phyloP scores from a whole-genome alignment of 306 rosid genomes.

The Dalbergia cultrata region DNA sequence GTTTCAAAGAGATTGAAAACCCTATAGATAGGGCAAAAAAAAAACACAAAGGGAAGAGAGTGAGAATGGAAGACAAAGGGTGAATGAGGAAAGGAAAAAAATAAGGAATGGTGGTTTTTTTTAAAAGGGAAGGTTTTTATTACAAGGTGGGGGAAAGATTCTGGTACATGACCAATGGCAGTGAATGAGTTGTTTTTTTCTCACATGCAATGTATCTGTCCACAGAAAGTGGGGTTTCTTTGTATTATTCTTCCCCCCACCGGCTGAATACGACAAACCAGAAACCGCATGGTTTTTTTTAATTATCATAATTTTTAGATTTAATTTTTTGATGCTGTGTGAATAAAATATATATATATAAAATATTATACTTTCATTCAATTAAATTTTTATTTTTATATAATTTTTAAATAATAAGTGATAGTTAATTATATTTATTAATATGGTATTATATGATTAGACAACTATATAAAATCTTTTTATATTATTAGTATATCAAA shows the following conservation, averaged over 20 bases:
- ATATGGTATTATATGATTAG: too few species aligned
- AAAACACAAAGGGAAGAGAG: constrained; percentile 35
- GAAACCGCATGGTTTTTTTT: background rate
- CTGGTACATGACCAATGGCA: constrained; percentile 53
- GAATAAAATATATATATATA: too few species aligned
- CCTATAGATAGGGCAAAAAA: constrained; percentile 95
- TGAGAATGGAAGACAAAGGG: constrained; percentile 11
- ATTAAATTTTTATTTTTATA: too few species aligned
- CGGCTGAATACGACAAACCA: constrained; percentile 62
- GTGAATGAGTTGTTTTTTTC: constrained; percentile 49
- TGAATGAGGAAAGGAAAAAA: constrained; percentile 3
- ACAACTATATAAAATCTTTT: too few species aligned
- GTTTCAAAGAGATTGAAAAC: constrained; percentile 30
- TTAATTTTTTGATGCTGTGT: background rate
- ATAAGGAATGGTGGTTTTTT: background rate
- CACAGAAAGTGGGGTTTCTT: constrained; percentile 64
- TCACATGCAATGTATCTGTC: constrained; percentile 86
- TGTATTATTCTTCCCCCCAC: constrained; percentile 66
- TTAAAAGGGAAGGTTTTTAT: constrained; percentile 48
- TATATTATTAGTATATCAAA: too few species aligned
- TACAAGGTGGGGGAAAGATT: constrained; percentile 47
- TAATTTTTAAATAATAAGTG: too few species aligned
- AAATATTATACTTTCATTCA: too few species aligned
- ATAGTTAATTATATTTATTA: too few species aligned
- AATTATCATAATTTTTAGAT: background rate